Evolutionary conservation across 768 basidiomycete species (phyloP).

Genomic region (Amylocystis lapponica): DNA sequence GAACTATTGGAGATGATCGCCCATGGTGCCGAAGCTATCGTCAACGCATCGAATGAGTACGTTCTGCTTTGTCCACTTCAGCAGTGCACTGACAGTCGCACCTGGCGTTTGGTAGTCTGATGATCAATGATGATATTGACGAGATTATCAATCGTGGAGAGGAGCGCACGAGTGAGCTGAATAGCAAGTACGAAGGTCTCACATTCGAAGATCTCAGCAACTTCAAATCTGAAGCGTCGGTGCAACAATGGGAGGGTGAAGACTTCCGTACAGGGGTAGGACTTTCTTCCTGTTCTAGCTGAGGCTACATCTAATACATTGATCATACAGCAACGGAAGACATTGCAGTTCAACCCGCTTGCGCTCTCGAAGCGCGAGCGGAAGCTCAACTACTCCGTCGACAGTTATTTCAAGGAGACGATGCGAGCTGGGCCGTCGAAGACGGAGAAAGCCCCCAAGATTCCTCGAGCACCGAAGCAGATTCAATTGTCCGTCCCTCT

Average conservation of each 20-base stretch:
- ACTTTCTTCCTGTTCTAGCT: neutral
- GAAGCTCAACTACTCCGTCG: conserved; percentile 91
- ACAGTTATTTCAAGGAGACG: conserved; percentile 92
- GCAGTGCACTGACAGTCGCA: neutral
- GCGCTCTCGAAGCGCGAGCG: conserved; percentile 92
- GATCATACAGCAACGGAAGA: conserved; percentile 47
- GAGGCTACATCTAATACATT: neutral
- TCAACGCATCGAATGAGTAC: conserved; percentile 72
- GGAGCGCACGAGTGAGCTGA: conserved; percentile 82
- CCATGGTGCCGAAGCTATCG: conserved; percentile 95
- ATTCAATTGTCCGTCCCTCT: conserved; percentile 57
- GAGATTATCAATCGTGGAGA: conserved; percentile 90
- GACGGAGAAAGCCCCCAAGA: conserved; percentile 73
- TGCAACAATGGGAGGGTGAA: conserved; percentile 95
- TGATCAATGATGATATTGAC: conserved; percentile 89
- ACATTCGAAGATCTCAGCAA: conserved; percentile 94
- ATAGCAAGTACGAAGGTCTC: conserved; percentile 86
- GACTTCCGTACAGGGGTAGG: conserved; percentile 74
- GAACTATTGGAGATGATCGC: conserved; percentile 98
- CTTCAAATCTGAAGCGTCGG: conserved; percentile 90
- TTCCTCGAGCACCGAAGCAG: conserved; percentile 86
- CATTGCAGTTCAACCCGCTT: conserved; percentile 68
- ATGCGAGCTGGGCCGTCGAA: conserved; percentile 77
- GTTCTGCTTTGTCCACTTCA: conserved; percentile 19
- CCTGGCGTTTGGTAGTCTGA: conserved; percentile 38